A percentile compares a stretch with the other conserved stretches of the same genome.
These are phyloP conservation scores for Vaccinium myrtillus DNA, from an alignment of 148 eudicot species.

Conservation along the genomic window DNA sequence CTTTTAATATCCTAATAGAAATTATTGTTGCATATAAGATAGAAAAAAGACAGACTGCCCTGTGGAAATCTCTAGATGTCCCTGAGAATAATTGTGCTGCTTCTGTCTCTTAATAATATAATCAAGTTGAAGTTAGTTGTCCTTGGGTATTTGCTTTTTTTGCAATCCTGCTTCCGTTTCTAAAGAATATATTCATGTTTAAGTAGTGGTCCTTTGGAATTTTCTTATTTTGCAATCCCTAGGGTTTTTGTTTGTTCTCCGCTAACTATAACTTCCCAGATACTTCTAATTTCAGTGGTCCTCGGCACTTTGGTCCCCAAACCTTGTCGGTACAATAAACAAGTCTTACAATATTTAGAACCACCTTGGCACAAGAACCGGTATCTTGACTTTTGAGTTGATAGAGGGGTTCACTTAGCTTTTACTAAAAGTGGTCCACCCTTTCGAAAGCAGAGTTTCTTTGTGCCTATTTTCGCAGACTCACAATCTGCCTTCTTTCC, in stretches of 20 bases:
- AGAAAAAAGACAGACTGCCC: not conserved
- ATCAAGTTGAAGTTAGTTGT: no score
- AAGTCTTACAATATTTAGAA: not conserved
- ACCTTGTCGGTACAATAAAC: not conserved
- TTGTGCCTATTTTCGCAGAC: not conserved
- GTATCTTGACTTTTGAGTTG: not conserved
- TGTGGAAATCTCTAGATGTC: not conserved
- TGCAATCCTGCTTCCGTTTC: no score
- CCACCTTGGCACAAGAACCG: not conserved
- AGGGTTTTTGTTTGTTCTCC: not conserved
- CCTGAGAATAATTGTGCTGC: not conserved
- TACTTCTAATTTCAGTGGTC: not conserved
- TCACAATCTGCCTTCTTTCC: not conserved
- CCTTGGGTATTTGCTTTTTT: no score
- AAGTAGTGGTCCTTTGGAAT: not conserved
- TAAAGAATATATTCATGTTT: no score
- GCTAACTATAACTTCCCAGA: not conserved
- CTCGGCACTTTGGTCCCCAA: not conserved
- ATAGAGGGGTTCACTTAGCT: not conserved
- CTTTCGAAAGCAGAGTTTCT: not conserved
- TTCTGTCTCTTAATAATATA: not conserved
- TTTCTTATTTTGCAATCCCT: not conserved
- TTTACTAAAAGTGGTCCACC: not conserved
- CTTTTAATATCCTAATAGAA: no score
- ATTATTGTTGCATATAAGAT: not conserved